Evolutionary conservation across 495 filamentous ascomycete species (phyloP), one percentile per base, ranked within the genome.

Genomic region (Durotheca rogersii): DNA sequence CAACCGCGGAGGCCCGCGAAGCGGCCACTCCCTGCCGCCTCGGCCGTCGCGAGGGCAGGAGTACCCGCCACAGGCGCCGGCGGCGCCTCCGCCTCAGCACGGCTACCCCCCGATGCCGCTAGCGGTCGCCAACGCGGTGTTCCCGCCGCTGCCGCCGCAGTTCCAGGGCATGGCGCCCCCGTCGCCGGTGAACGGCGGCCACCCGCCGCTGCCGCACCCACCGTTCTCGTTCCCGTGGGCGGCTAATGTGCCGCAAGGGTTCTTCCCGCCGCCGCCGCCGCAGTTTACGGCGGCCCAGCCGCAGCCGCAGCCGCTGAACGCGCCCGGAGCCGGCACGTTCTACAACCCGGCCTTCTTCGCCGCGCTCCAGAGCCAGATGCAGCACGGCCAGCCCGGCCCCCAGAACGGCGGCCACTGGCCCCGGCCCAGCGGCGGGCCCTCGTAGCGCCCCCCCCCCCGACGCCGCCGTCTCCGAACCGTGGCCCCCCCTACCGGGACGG

Each of bases 331-430:
- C 6, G 41, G 37, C 15, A 31, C 59, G 27, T 82, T 83, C 41
- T 75, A 88, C 53, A 87, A 85, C 43, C 85, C 85, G 4, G 73
- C 80, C 0, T 84, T 88, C 68, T 74, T 87, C 18, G 48, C 61
- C 35, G 55, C 63, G 32, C 47, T 68, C 12, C 69, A 73, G 53
- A 78, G 76, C 52, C 58, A 68, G 2, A 70, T 73, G 40, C 75
- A 76, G 46, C n/a, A n/a, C n/a, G 58, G 43, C 14, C 70, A 76
- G 40, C 66, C 68, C 23, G 61, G 66, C 16, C 69, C 71, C 41
- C 73, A 74, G 45, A 60, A 56, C 12, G 47, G 54, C 12, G 47
- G 44, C 7, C 51, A 56, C 7, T 62, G 59, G 62, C 39, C 55
- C 15, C 55, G 59, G 5, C 59, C 60, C n/a, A n/a, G n/a, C n/a